Percentiles rank a stretch among this genome's conserved stretches.
These are phyloP conservation scores for Lodderomyces orthopsilosis DNA, from an alignment of 1,139 yeast genomes.

Conservation along the genomic window DNA sequence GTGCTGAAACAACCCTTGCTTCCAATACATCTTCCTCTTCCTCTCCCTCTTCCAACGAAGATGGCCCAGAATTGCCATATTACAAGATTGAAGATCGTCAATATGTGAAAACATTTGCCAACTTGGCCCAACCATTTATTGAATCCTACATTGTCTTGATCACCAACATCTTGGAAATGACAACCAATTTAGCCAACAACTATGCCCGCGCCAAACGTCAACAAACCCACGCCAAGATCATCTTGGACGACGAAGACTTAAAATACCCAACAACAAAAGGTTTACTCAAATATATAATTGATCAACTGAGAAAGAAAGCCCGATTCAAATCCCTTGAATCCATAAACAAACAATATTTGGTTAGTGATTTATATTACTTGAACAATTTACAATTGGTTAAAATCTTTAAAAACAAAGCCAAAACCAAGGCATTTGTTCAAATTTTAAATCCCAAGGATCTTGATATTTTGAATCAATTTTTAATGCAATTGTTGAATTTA, in stretches of 20 bases:
- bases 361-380: constrained; percentile 41
- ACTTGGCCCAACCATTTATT: constrained; percentile 40
- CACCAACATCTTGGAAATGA: constrained; percentile 21
- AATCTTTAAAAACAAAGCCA: constrained; percentile 43
- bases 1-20: not conserved
- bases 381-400: constrained; percentile 34
- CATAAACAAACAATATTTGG: constrained; percentile 43
- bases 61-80: constrained; percentile 16
- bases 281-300: constrained; percentile 33
- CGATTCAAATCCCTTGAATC: constrained; percentile 29
- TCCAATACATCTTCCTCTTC: not conserved
- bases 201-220: constrained; percentile 12
- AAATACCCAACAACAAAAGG: constrained; percentile 39
- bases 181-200: constrained; percentile 14
- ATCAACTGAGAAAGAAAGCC: constrained; percentile 13
- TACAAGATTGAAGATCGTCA: constrained; percentile 24
- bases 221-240: constrained; percentile 10
- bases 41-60: constrained; percentile 9
- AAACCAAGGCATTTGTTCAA: constrained; percentile 42
- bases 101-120: constrained; percentile 22
- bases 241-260: constrained; percentile 16
- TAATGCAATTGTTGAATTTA: constrained; percentile 20
- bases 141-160: constrained; percentile 38
- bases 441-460: constrained; percentile 32
- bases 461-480: constrained; percentile 25